A percentile compares a stretch with the other conserved stretches of the same genome.
These are phyloP conservation scores for Termitomyces heimii DNA, from an alignment of 768 basidiomycete species.

Conservation along the genomic window DNA sequence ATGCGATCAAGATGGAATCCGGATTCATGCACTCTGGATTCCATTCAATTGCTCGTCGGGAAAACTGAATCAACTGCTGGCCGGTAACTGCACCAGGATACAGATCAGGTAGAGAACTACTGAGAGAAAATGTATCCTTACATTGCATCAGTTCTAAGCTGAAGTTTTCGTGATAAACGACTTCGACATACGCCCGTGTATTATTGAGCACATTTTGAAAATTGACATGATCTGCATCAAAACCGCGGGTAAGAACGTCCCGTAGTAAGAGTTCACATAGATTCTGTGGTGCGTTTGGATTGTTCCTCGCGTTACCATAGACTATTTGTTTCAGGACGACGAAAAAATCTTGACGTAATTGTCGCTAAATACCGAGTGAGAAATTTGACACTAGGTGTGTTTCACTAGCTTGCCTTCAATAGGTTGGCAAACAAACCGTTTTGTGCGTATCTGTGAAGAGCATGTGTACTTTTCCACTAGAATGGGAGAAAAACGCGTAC, in stretches of 20 bases:
- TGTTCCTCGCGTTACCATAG: constrained; percentile 27
- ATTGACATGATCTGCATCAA: constrained; percentile 42
- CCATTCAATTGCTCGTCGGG: constrained; percentile 55
- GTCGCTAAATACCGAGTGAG: constrained; percentile 29
- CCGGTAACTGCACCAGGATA: constrained; percentile 41
- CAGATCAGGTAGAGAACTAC: constrained; percentile 2
- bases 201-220: constrained; percentile 55
- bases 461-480: background rate
- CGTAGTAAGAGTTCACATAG: constrained; percentile 50
- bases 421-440: constrained; percentile 53
- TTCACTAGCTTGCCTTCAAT: constrained; percentile 40
- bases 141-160: constrained; percentile 49
- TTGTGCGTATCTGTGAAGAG: constrained; percentile 40
- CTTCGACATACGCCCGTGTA: constrained; percentile 49
- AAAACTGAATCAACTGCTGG: constrained; percentile 43
- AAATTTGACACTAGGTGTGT: background rate
- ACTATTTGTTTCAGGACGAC: constrained; percentile 43
- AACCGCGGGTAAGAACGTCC: constrained; percentile 42
- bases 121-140: constrained; percentile 22
- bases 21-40: constrained; percentile 43
- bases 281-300: constrained; percentile 19
- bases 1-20: constrained; percentile 47
- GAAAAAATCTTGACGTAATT: constrained; percentile 43
- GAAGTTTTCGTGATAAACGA: constrained; percentile 50
- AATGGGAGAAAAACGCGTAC: constrained; percentile 20